These are phyloP conservation scores for Calocybe gambosa DNA, from an alignment of 1,284 basidiomycete genomes.

Conservation along the genomic window DNA sequence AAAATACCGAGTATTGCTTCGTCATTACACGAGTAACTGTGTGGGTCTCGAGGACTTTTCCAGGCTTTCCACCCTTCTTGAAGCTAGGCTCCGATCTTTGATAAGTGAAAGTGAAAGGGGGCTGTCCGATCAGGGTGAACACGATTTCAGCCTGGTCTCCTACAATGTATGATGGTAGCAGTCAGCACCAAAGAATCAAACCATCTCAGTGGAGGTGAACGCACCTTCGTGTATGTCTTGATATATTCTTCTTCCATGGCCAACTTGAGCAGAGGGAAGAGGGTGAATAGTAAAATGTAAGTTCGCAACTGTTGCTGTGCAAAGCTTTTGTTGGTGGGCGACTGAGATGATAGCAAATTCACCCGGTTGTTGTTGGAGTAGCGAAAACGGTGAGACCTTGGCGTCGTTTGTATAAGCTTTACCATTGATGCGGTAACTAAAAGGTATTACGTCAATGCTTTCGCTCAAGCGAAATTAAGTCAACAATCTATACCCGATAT, in stretches of 20 bases:
- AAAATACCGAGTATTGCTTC: conserved; percentile 82
- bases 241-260: conserved; percentile 73
- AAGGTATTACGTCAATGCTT: conserved; percentile 3
- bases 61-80: conserved; percentile 58
- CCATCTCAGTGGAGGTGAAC: conserved; percentile 10
- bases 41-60: conserved; percentile 82
- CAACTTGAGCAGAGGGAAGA: conserved; percentile 83
- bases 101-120: conserved; percentile 95
- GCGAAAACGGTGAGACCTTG: conserved; percentile 75
- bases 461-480: not conserved
- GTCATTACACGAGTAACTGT: conserved; percentile 78
- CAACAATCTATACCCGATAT: conserved; percentile 58
- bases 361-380: conserved; percentile 77
- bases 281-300: conserved; percentile 75
- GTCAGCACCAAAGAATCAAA: not conserved
- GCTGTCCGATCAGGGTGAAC: conserved; percentile 83
- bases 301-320: conserved; percentile 75
- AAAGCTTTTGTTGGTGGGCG: conserved; percentile 87
- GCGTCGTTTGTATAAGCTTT: conserved; percentile 72
- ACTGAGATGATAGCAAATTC: conserved; percentile 80
- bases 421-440: conserved; percentile 78
- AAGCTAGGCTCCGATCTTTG: conserved; percentile 68
- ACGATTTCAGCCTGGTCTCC: conserved; percentile 91
- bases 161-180: conserved; percentile 21
- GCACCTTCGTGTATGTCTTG: conserved; percentile 86